Evolutionary conservation across 768 basidiomycete species (phyloP).

Genomic region (Gelatoporia subvermispora): DNA sequence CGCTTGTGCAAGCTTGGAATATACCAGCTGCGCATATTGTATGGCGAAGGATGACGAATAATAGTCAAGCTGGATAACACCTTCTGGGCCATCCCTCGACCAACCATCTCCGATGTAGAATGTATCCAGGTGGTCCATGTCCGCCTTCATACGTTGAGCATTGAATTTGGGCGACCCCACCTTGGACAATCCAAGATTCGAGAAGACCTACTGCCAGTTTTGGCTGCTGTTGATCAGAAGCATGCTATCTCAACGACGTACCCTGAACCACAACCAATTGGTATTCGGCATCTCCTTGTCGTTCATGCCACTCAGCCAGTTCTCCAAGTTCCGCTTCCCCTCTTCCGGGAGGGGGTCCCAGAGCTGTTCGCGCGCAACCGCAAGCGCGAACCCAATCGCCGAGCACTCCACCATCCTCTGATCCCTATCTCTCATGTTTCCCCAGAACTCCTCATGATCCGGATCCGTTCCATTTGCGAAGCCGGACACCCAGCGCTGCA

Average conservation of each 20-base stretch:
- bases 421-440: conserved; percentile 66
- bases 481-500: conserved; percentile 59
- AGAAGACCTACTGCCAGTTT: conserved; percentile 65
- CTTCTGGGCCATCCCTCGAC: conserved; percentile 75
- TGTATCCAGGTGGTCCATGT: conserved; percentile 71
- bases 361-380: conserved; percentile 58
- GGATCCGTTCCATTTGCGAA: conserved; percentile 69
- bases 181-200: conserved; percentile 65
- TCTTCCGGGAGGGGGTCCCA: conserved; percentile 55
- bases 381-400: conserved; percentile 67
- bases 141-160: conserved; percentile 60
- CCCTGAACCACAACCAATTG: conserved; percentile 82
- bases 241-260: conserved; percentile 21
- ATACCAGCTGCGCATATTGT: conserved; percentile 67
- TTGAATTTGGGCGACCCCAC: conserved; percentile 57
- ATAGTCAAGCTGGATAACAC: conserved; percentile 74
- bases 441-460: conserved; percentile 67
- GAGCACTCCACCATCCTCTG: conserved; percentile 83
- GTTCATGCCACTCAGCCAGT: conserved; percentile 73
- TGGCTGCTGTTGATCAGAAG: no score
- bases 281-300: conserved; percentile 82
- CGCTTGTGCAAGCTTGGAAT: conserved; percentile 58
- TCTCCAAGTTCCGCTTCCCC: conserved; percentile 53
- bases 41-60: conserved; percentile 79
- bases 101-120: conserved; percentile 75